Percentiles rank a stretch among this genome's conserved stretches.
Evolutionary conservation across 2,329 filamentous ascomycete species (phyloP).

Genomic region (Ophiostoma triangulosporum): DNA sequence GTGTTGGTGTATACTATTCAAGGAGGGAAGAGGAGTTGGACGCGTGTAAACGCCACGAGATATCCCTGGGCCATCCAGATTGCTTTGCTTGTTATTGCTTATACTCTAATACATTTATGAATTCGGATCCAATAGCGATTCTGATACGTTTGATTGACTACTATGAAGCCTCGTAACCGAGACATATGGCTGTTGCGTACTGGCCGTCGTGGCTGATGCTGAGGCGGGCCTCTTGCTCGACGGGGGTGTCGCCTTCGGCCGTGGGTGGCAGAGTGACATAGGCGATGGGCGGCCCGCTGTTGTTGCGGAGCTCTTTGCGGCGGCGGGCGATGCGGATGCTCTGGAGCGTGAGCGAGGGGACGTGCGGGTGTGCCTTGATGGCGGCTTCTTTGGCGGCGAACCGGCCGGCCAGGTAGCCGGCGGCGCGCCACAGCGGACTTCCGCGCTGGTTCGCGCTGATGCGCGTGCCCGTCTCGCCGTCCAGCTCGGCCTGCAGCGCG

Average conservation of each 20-base stretch:
- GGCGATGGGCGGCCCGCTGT: conserved; percentile 29
- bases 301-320: conserved; percentile 4
- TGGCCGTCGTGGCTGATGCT: conserved; percentile 83
- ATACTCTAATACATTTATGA: not conserved
- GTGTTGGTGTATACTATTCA: not conserved
- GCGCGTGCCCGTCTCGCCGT: too few relatives aligned
- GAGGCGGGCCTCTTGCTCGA: conserved; percentile 46
- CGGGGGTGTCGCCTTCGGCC: not conserved
- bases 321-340: conserved; percentile 35
- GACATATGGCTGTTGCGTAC: conserved; percentile 59
- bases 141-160: not conserved
- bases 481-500: too few relatives aligned
- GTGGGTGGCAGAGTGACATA: conserved; percentile 20
- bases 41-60: conserved; percentile 6
- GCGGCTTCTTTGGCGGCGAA: conserved; percentile 63
- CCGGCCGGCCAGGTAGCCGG: conserved; percentile 32
- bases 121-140: too few relatives aligned
- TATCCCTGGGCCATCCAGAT: conserved; percentile 11
- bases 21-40: conserved; percentile 4
- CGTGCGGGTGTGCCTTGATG: conserved; percentile 55
- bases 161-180: conserved; percentile 28
- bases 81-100: conserved; percentile 8
- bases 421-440: conserved; percentile 23
- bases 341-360: conserved; percentile 42
- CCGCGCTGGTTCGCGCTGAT: not conserved